Conservation (phyloP, 306 rosid genomes). For the Fragaria vesca region DNA sequence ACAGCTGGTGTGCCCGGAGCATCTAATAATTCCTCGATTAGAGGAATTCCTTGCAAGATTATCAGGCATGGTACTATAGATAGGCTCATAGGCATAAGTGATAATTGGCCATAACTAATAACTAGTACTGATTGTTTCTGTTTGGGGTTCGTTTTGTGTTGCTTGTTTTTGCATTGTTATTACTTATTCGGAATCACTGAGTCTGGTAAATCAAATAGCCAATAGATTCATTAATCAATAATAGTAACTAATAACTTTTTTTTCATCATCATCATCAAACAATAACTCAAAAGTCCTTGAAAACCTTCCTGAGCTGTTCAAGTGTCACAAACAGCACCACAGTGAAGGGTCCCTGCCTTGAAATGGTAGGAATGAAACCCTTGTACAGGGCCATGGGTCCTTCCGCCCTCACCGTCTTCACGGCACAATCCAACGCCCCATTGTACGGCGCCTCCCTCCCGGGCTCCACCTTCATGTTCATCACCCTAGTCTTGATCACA, state of each 20-base stretch:
- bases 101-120: too few relatives aligned
- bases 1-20: too few relatives aligned
- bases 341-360: slow-evolving; percentile 86
- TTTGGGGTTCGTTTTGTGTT: too few relatives aligned
- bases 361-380: slow-evolving; percentile 80
- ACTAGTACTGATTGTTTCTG: too few relatives aligned
- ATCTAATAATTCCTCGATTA: too few relatives aligned
- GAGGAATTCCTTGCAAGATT: too few relatives aligned
- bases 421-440: slow-evolving; percentile 78
- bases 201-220: background rate
- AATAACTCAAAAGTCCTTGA: slow-evolving; percentile 42
- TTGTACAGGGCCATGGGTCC: slow-evolving; percentile 83
- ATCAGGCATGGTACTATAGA: too few relatives aligned
- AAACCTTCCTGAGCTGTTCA: slow-evolving; percentile 72
- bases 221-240: background rate
- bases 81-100: too few relatives aligned
- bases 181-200: too few relatives aligned
- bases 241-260: too few relatives aligned
- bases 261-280: background rate
- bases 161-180: too few relatives aligned
- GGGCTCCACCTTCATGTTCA: slow-evolving; percentile 75
- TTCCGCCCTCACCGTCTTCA: slow-evolving; percentile 70
- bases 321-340: slow-evolving; percentile 84
- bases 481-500: slow-evolving; percentile 87
- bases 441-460: slow-evolving; percentile 50